phyloP scores from a whole-genome alignment of 2,329 filamentous ascomycete genomes.

The Calcarisporium arbuscula region DNA sequence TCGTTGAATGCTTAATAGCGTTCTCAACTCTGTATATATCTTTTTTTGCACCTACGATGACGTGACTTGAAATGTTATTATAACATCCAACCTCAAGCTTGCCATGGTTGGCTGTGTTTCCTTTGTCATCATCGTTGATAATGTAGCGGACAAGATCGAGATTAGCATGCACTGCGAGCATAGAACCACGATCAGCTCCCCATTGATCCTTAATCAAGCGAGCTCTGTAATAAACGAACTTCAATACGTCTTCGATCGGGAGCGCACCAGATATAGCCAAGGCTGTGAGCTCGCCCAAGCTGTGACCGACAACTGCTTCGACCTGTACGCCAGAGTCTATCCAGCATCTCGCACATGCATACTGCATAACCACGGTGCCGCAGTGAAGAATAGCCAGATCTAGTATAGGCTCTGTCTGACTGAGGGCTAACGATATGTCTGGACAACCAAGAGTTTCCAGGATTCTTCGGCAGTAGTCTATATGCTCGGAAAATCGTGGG shows the following conservation, averaged over 20 bases:
- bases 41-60: conserved; percentile 20
- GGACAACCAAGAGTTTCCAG: conserved; percentile 19
- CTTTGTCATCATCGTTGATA: too few relatives aligned
- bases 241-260: conserved; percentile 13
- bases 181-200: conserved; percentile 26
- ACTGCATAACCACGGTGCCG: conserved; percentile 13
- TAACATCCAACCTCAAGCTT: conserved; percentile 24
- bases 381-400: conserved; percentile 6
- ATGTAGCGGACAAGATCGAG: neutral
- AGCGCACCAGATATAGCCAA: conserved; percentile 5
- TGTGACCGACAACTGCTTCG: conserved; percentile 5
- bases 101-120: neutral
- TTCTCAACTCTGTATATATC: conserved; percentile 12
- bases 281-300: conserved; percentile 4
- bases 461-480: conserved; percentile 26
- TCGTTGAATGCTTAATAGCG: neutral
- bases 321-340: conserved; percentile 12
- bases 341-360: conserved; percentile 15
- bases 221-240: conserved; percentile 23
- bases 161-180: conserved; percentile 20
- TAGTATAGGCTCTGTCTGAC: conserved; percentile 16
- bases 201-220: conserved; percentile 23
- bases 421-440: conserved; percentile 24
- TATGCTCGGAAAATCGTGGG: conserved; percentile 17
- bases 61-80: conserved; percentile 23